Base-by-base conservation (phyloP, 75 land plant genomes). In the Selaginella moellendorffii region DNA sequence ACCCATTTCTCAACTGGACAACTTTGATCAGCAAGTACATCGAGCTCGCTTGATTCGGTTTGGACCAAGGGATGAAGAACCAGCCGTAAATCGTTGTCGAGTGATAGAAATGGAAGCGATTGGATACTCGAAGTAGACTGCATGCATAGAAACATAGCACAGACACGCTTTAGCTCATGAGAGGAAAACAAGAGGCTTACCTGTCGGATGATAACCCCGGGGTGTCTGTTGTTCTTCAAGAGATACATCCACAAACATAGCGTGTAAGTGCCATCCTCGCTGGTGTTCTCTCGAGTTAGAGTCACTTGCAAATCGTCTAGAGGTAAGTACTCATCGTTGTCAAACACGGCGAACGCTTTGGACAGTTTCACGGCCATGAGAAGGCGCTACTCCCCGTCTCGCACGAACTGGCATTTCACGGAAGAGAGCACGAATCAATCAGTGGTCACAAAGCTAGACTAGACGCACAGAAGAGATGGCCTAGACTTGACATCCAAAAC, bases 171-270 rank as follows among this genome's bases (percentile, higher is more conserved):
- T n/a, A n/a, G n/a, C n/a, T n/a, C n/a, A n/a, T n/a, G n/a, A n/a
- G n/a, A n/a, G n/a, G n/a, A n/a, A n/a, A n/a, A n/a, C n/a, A 5
- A 36, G 46, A 5, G 5, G 14, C 60, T 9, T 19, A 75, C 80
- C 80, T 73, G 77, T 5, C 69, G 42, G n/a, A 77, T 73, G 22
- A 76, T 29, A 31, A 69, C 29, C 29, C 73, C 78, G 24, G 67
- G 22, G 46, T 36, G 46, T 30, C 64, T 69, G 68, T 63, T 69
- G 56, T 64, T 65, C 62, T 75, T 77, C 26, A 77, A 53, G 28
- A 86, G 71, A 61, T 87, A 84, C 65, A 87, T 68, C 91, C 91
- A 87, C 26, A 87, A 69, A 70, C 88, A 84, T 28, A 87, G 62
- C 24, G 77, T 64, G 65, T 81, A 84, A 28, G 58, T 69, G 22